Evolutionary conservation across 768 basidiomycete species (phyloP), one percentile per base, ranked within the genome.

Genomic region (Austroboletus festivus): DNA sequence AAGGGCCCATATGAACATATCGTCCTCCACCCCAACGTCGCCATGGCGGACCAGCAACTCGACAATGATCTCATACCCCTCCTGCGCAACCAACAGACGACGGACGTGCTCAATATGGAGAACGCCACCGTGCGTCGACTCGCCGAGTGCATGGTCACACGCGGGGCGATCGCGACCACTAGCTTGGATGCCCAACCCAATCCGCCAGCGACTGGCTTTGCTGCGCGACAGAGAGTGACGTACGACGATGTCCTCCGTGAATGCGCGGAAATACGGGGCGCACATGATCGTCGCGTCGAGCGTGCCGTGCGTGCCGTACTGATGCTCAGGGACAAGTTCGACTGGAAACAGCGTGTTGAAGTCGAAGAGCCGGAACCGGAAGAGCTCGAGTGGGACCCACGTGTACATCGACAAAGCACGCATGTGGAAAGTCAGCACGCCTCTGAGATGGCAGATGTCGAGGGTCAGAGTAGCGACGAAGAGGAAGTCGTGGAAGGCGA

Each of bases 281-380:
- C 81, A 20, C 89, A 93, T 55, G 89, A 93, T 64, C 73, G 71
- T 39, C 77, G 88, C 5, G 85, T 85, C 3, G 87, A 89, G 50
- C 75, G 89, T 11, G 89, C 89, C 0, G 76, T 85, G n/a, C 73
- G 83, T 37, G 89, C 90, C 0, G 89, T 93, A 10, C 74, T 73
- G 33, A 83, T 92, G 78, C 70, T 92, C 8, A 71, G 78, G 49
- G 89, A 92, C 47, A 85, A 81, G 64, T 91, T 84, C 62, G 87
- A 91, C 40, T 89, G 88, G 85, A 83, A 83, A 62, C 79, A 82
- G 55, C 74, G 89, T n/a, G 85, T 91, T 19, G 82, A 80, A 51
- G 87, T 89, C 12, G 83, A 85, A 58, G 79, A 81, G 13, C 87
- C 86, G 53, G 87, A 89, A 63, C 86, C 85, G 3, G 86, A 89